Evolutionary conservation across 805 yeast genomes (phyloP), one percentile per base, ranked within the genome.

Genomic region (Metschnikowia dekortorum): DNA sequence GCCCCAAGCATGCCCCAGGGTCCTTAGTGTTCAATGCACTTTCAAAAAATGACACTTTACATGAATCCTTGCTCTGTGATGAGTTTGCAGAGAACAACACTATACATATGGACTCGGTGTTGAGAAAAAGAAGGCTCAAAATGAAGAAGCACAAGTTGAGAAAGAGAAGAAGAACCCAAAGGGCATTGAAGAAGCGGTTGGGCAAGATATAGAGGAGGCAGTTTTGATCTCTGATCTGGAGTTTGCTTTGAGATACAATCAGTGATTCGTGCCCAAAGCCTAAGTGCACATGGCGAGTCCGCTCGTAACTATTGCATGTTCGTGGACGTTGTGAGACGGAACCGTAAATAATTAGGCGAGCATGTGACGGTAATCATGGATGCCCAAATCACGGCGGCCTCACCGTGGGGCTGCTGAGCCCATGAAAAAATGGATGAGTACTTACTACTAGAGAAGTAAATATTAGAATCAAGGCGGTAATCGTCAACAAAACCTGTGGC

Each of bases 141-240:
- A 94, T 94, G 97, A 94, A 92, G 82, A 89, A 91, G 67, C 99
- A 94, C 73, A 94, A 94, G 77, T 79, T 89, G 68, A 87, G 94
- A 76, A 94, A 94, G 85, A 87, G 98, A 81, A 87, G 97, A 82
- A 90, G 84, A 81, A 88, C 84, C 42, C 96, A 91, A 70, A 81
- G 95, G 69, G 86, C 94, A 13, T 75, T 85, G 66, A 85, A 80
- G 80, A 83, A 83, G 68, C 85, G 85, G 68, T 71, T 83, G 60
- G 83, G 85, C 50, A 74, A 74, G 63, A 61, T 67, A 49, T 67
- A 61, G 46, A 16, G 8, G 16, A 18, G 22, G 13, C 30, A 22
- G 29, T 11, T 5, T 5, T n/a, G 22, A 13, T 6, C 6, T 34
- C 7, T 16, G 10, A 14, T 14, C 4, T 3, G 43, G 26, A 9